Evolutionary conservation across 1,139 yeast species (phyloP), one percentile per base, ranked within the genome.

Genomic region (Chernovozyma aurita): DNA sequence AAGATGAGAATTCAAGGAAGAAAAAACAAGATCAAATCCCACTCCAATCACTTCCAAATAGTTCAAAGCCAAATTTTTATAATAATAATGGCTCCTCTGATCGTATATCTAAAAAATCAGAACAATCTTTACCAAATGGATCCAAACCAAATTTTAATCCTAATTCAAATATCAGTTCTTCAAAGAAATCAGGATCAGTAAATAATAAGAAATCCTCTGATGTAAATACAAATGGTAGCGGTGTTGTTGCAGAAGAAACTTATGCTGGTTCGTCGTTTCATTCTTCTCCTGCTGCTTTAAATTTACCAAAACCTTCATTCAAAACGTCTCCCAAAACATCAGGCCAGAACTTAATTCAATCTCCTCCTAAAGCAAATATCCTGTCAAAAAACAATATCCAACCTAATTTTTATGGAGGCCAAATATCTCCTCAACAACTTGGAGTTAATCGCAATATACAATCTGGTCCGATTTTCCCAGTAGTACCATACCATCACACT

Each of bases 211-310:
- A 53, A 37, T 31, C 34, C 39, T 5, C 13, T 24, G 42, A 35
- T 31, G 9, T 7, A 9, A 21, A 38, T 18, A 34, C 33, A 30
- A 37, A 34, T 38, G 42, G 34, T 34, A 24, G 12, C 22, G 31
- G 40, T 11, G 31, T 24, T 21, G 32, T 40, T 9, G 30, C 22
- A 18, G 68, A 55, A 46, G 66, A 63, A 26, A 63, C 63, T 24
- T 76, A 74, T 53, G 81, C 81, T 36, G 81, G 81, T 14, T 70
- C 80, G 29, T 71, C 80, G 28, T 76, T 76, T 49, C 77, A 72
- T 52, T 70, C 76, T 17, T 73, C 79, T 15, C 81, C 81, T 1
- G 76, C 75, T 30, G 80, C 80, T 3, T 57, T 74, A 43, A 70
- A 73, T 27, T 63, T 76, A 42, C 80, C 80, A 22, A 76, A 74